Conservation (phyloP, 129 eudicot genomes). For the Dittrichia graveolens region DNA sequence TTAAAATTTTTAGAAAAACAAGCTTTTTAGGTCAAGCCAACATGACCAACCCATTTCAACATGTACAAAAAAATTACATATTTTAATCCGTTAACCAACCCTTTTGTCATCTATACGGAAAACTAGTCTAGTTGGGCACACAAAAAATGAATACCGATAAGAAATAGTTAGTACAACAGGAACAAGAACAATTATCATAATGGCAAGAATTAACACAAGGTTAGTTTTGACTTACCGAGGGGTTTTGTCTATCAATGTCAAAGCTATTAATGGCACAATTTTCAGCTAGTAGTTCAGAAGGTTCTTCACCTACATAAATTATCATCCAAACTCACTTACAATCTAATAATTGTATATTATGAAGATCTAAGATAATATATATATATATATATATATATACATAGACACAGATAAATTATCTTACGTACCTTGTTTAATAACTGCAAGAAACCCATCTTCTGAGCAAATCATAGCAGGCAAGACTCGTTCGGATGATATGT, state of each 20-base stretch:
- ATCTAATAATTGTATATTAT: not conserved
- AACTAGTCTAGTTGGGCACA: not conserved
- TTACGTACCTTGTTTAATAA: constrained; percentile 68
- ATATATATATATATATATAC: not conserved
- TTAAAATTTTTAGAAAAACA: not conserved
- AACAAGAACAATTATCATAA: not conserved
- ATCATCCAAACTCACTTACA: constrained; percentile 21
- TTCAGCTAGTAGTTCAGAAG: constrained; percentile 76
- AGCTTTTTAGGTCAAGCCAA: not conserved
- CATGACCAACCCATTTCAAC: not conserved
- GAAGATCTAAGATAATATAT: too few species aligned
- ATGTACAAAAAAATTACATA: not conserved
- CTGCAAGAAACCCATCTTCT: constrained; percentile 95
- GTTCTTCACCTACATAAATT: constrained; percentile 57
- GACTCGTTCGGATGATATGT: constrained; percentile 58
- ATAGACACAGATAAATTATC: not conserved
- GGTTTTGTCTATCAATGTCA: constrained; percentile 84
- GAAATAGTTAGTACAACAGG: not conserved
- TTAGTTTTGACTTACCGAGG: constrained; percentile 60
- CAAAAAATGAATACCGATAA: not conserved
- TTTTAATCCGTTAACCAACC: not conserved
- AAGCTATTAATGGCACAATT: constrained; percentile 92
- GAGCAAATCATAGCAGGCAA: constrained; percentile 95
- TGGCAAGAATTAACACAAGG: not conserved
- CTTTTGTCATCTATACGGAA: not conserved